Percentiles rank a stretch among this genome's conserved stretches.
These are phyloP conservation scores for Botrytis squamosa DNA, from an alignment of 2,329 filamentous ascomycete genomes.

Conservation along the genomic window DNA sequence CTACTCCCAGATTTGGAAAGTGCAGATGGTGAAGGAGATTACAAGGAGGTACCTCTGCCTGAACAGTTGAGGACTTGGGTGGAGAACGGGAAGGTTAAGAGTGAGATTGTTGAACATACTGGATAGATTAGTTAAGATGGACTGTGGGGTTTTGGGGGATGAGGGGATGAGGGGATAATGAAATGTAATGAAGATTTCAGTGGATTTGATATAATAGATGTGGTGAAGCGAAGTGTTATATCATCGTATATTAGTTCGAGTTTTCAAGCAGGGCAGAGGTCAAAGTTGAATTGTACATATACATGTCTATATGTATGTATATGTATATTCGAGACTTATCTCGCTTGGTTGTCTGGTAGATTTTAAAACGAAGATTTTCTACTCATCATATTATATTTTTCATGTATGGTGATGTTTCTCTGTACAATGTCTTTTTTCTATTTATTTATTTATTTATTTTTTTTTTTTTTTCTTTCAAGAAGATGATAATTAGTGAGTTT, in stretches of 20 bases:
- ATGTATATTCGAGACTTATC: background rate
- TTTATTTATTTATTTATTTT: no score
- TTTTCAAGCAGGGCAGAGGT: background rate
- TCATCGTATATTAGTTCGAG: background rate
- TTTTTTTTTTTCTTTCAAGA: no score
- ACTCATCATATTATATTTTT: background rate
- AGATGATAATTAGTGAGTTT: no score
- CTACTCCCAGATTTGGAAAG: slow-evolving; percentile 66
- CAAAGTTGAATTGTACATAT: background rate
- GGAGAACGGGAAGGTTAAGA: slow-evolving; percentile 74
- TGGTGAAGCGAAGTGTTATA: background rate
- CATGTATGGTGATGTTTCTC: no score
- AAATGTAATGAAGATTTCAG: background rate
- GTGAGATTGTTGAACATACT: slow-evolving; percentile 93
- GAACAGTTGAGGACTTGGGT: slow-evolving; percentile 83
- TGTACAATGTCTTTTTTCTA: no score
- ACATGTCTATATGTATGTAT: background rate
- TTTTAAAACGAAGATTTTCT: background rate
- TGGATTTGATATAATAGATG: background rate
- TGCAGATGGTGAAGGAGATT: slow-evolving; percentile 68
- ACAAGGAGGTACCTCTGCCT: slow-evolving; percentile 81
- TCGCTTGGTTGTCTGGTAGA: background rate
- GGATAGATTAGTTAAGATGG: slow-evolving; percentile 52
- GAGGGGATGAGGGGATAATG: background rate
- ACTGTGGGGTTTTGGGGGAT: background rate